Conservation (phyloP, 2,329 filamentous ascomycete genomes). For the Coniochaeta hoffmannii region DNA sequence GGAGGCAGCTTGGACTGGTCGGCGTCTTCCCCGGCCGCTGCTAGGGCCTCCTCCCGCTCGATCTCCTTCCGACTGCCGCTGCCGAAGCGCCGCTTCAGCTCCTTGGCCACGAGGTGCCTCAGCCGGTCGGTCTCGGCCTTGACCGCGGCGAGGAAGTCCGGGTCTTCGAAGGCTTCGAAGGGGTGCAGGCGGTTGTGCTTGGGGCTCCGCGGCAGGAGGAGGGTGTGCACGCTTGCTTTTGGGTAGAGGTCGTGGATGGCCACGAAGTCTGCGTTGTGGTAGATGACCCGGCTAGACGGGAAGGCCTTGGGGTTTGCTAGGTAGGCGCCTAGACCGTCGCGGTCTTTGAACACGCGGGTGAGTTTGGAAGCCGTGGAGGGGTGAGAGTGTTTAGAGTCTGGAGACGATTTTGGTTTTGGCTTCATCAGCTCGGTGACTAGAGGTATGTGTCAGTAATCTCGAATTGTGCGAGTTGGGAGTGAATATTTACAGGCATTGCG, state of each 20-base stretch:
- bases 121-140: slow-evolving; percentile 54
- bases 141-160: slow-evolving; percentile 59
- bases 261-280: slow-evolving; percentile 61
- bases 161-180: slow-evolving; percentile 67
- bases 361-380: slow-evolving; percentile 9
- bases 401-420: slow-evolving; percentile 5
- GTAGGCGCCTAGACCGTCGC: slow-evolving; percentile 61
- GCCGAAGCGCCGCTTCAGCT: slow-evolving; percentile 65
- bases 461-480: neutral
- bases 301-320: slow-evolving; percentile 55
- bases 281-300: slow-evolving; percentile 54
- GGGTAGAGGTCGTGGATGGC: slow-evolving; percentile 78
- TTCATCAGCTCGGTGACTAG: slow-evolving; percentile 38
- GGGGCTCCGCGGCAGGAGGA: slow-evolving; percentile 73
- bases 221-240: slow-evolving; percentile 76
- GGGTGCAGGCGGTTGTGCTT: slow-evolving; percentile 60
- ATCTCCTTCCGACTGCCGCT: slow-evolving; percentile 55
- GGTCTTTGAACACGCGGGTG: slow-evolving; percentile 33
- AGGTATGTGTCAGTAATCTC: neutral
- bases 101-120: slow-evolving; percentile 58
- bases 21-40: slow-evolving; percentile 52
- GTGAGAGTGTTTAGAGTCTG: slow-evolving; percentile 4
- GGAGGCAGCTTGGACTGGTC: slow-evolving; percentile 59
- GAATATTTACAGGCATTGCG: slow-evolving; percentile 37
- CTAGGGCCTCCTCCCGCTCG: slow-evolving; percentile 57